These are phyloP conservation scores for Phaeodactylum tricornutum DNA, from an alignment of 108 stramenopile genomes.

Conservation along the genomic window DNA sequence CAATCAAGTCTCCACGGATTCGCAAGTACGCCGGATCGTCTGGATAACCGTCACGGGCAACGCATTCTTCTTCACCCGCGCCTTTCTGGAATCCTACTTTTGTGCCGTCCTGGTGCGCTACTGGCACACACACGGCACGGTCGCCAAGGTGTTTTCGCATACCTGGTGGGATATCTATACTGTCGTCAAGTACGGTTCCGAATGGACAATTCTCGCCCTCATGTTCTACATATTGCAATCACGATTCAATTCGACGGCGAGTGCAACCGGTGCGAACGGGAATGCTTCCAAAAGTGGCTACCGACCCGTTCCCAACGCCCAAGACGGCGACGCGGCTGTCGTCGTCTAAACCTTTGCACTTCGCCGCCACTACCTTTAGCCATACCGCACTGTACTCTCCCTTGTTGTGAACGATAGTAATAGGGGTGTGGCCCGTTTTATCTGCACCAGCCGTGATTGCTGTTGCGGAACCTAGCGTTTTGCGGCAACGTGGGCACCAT, in stretches of 20 bases:
- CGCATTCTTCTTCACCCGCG: slow-evolving; percentile 88
- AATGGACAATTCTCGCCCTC: slow-evolving; percentile 79
- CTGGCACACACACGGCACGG: slow-evolving; percentile 71
- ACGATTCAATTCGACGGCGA: slow-evolving; percentile 40
- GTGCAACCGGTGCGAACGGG: slow-evolving; percentile 5
- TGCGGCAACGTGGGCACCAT: too few relatives aligned
- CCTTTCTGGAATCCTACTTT: slow-evolving; percentile 74
- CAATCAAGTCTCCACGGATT: slow-evolving; percentile 92
- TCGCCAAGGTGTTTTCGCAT: slow-evolving; percentile 70
- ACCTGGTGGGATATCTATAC: slow-evolving; percentile 84
- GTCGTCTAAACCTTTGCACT: too few relatives aligned
- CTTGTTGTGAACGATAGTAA: too few relatives aligned
- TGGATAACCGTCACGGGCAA: slow-evolving; percentile 95
- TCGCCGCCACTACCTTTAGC: too few relatives aligned
- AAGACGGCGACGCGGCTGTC: background rate
- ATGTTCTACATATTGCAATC: slow-evolving; percentile 90
- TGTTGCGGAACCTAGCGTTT: too few relatives aligned
- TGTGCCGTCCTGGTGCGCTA: slow-evolving; percentile 54
- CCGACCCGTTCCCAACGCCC: slow-evolving; percentile 25
- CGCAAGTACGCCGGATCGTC: slow-evolving; percentile 87
- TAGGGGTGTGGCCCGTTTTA: too few relatives aligned
- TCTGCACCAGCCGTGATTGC: too few relatives aligned
- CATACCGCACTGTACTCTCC: too few relatives aligned
- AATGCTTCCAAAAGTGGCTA: slow-evolving; percentile 16
- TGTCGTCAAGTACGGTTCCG: slow-evolving; percentile 72